These are phyloP conservation scores for Hemileccinum impolitum DNA, from an alignment of 768 basidiomycete species.

Conservation along the genomic window DNA sequence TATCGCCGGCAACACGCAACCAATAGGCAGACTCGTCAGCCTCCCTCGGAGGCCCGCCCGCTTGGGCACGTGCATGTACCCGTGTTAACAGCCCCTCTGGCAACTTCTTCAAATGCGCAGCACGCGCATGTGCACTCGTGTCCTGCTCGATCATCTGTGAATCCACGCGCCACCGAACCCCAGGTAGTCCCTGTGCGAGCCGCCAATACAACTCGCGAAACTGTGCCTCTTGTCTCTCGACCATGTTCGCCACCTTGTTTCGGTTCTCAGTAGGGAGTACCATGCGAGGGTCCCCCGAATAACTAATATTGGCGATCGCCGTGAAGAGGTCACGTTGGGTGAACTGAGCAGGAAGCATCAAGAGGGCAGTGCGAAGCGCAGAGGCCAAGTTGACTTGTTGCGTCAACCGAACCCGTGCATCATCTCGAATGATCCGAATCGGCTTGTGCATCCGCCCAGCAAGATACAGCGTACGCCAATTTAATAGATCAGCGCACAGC, in stretches of 20 bases:
- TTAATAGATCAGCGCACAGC: constrained; percentile 84
- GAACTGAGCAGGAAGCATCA: constrained; percentile 81
- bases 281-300: constrained; percentile 93
- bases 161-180: constrained; percentile 66
- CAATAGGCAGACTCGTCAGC: constrained; percentile 76
- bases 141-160: constrained; percentile 70
- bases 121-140: constrained; percentile 58
- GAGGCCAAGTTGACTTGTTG: constrained; percentile 93
- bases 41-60: constrained; percentile 40
- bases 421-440: constrained; percentile 87
- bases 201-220: constrained; percentile 87
- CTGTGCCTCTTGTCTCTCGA: constrained; percentile 72
- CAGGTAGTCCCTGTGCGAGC: constrained; percentile 72
- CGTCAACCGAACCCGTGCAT: constrained; percentile 86
- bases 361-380: constrained; percentile 85
- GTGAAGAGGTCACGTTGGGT: constrained; percentile 80
- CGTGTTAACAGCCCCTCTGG: constrained; percentile 62
- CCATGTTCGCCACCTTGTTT: constrained; percentile 91
- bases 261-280: constrained; percentile 91
- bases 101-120: constrained; percentile 74
- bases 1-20: constrained; percentile 66
- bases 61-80: constrained; percentile 40
- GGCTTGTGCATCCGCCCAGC: constrained; percentile 98
- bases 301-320: constrained; percentile 81
- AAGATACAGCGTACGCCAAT: constrained; percentile 92